Percentiles rank a stretch among this genome's conserved stretches.
Conservation (phyloP, 495 filamentous ascomycete genomes). For the Aspergillus indologenus region DNA sequence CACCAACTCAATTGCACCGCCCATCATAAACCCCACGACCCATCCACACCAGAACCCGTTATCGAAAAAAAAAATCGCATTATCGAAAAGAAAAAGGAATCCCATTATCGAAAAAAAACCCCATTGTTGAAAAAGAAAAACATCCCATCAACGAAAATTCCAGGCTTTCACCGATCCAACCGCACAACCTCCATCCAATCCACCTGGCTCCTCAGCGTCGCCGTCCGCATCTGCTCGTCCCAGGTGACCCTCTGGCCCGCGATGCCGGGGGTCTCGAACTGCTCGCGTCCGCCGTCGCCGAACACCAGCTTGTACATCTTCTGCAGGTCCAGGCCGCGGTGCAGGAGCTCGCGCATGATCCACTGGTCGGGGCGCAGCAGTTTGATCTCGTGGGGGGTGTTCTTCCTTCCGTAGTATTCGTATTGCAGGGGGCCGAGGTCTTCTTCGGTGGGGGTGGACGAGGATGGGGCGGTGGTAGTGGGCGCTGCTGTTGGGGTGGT, state of each 20-base stretch:
- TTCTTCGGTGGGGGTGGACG: too few species aligned
- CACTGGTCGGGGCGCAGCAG: slow-evolving; percentile 57
- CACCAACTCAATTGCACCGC: too few species aligned
- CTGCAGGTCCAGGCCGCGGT: slow-evolving; percentile 45
- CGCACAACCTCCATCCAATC: slow-evolving; percentile 3
- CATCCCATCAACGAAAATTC: too few species aligned
- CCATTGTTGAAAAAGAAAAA: too few species aligned
- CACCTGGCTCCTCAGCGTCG: background rate
- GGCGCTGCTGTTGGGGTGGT: too few species aligned
- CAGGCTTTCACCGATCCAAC: slow-evolving; percentile 1
- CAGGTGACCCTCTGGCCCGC: slow-evolving; percentile 4
- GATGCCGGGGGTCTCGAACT: background rate
- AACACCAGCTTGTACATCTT: slow-evolving; percentile 45
- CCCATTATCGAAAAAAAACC: too few species aligned
- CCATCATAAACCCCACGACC: too few species aligned
- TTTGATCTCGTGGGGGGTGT: background rate
- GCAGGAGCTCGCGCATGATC: slow-evolving; percentile 46
- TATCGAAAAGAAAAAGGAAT: too few species aligned
- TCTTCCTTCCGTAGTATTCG: slow-evolving; percentile 47
- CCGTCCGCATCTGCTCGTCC: slow-evolving; percentile 10
- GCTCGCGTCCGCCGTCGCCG: slow-evolving; percentile 1
- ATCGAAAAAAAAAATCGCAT: too few species aligned
- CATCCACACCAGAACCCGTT: too few species aligned
- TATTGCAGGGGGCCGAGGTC: slow-evolving; percentile 25
- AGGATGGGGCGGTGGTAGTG: too few species aligned